A percentile compares a stretch with the other conserved stretches of the same genome.
Conservation (phyloP, 2,329 filamentous ascomycete genomes). For the Xylaria sp. region DNA sequence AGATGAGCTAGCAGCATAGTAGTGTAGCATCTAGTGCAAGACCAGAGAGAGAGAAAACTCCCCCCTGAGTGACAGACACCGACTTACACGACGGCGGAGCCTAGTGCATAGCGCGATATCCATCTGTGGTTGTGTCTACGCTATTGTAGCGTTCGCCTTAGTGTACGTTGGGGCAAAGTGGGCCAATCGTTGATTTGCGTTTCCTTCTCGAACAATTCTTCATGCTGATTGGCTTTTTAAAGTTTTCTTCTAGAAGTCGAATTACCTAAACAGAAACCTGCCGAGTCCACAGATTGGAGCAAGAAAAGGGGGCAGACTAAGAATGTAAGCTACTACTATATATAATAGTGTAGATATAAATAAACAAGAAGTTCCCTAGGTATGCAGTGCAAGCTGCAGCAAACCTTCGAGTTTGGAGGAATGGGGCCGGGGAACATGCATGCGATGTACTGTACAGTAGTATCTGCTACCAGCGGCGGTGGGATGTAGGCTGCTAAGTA, state of each 20-base stretch:
- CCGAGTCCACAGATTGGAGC: not conserved
- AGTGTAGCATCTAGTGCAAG: not conserved
- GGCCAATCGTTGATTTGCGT: conserved; percentile 4
- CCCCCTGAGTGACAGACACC: conserved; percentile 21
- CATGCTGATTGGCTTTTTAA: not conserved
- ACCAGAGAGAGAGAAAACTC: not conserved
- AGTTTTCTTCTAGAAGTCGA: conserved; percentile 11
- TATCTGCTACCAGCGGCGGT: not conserved
- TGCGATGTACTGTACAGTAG: conserved; percentile 3
- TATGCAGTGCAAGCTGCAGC: conserved; percentile 2
- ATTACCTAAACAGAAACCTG: conserved; percentile 6
- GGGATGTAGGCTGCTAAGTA: not conserved
- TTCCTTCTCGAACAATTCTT: conserved; percentile 35
- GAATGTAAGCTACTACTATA: conserved; percentile 3
- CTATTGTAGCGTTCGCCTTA: not conserved
- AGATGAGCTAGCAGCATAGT: not conserved
- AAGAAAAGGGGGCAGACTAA: conserved; percentile 4
- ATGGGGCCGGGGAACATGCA: not conserved
- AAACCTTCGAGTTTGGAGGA: conserved; percentile 7
- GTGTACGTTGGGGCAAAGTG: not conserved
- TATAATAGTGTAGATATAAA: conserved; percentile 6
- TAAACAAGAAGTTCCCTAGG: not conserved
- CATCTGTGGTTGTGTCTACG: not conserved
- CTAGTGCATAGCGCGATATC: not conserved
- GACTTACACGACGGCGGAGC: not conserved